Evolutionary conservation across 2,329 filamentous ascomycete species (phyloP).

Genomic region (Penicillium sclerotiorum): DNA sequence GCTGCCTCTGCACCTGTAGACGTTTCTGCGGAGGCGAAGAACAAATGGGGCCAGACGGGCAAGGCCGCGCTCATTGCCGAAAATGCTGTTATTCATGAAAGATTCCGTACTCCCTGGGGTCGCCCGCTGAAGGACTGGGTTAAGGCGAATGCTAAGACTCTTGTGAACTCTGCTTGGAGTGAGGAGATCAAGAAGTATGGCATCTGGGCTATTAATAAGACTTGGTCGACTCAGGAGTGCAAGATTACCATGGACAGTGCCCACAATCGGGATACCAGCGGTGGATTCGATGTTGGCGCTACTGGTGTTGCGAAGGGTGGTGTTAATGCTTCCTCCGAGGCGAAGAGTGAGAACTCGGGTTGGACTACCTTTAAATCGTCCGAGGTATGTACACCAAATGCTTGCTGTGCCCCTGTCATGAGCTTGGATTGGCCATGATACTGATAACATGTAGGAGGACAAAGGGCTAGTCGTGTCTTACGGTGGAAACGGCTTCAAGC

Average conservation of each 20-base stretch:
- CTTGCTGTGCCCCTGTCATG: background rate
- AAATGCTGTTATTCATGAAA: background rate
- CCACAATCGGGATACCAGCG: slow-evolving; percentile 13
- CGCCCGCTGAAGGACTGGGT: slow-evolving; percentile 6
- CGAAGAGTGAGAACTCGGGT: slow-evolving; percentile 7
- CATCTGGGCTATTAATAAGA: slow-evolving; percentile 9
- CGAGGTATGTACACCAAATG: background rate
- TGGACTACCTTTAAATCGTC: slow-evolving; percentile 11
- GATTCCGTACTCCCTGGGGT: background rate
- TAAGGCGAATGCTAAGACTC: slow-evolving; percentile 9
- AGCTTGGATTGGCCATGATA: background rate
- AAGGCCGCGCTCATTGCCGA: slow-evolving; percentile 12
- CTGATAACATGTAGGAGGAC: background rate
- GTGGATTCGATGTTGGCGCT: slow-evolving; percentile 9
- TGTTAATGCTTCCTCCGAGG: slow-evolving; percentile 5
- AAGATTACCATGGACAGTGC: slow-evolving; percentile 9
- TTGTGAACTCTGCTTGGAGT: slow-evolving; percentile 1
- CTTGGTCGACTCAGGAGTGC: slow-evolving; percentile 15
- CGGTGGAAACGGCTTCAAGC: slow-evolving; percentile 5
- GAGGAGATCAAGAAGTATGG: slow-evolving; percentile 10
- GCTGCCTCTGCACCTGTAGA: slow-evolving; percentile 7
- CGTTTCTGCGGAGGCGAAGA: slow-evolving; percentile 11
- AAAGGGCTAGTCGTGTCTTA: slow-evolving; percentile 5
- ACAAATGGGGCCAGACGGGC: slow-evolving; percentile 9
- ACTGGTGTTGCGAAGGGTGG: slow-evolving; percentile 15